Evolutionary conservation across 129 eudicot species (phyloP).

Genomic region (Tagetes patula): DNA sequence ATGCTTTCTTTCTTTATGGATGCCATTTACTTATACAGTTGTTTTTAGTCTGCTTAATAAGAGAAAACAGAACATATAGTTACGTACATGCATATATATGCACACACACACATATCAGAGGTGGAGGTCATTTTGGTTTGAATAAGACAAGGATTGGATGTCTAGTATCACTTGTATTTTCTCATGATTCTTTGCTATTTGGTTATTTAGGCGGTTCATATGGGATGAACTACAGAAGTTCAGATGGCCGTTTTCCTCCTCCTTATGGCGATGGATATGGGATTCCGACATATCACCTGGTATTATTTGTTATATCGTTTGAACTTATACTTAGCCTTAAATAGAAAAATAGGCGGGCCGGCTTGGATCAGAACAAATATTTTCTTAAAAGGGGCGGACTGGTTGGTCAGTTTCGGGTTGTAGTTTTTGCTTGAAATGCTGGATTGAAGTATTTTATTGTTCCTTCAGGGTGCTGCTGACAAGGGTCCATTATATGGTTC

Average conservation of each 20-base stretch:
- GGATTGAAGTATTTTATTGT: constrained; percentile 22
- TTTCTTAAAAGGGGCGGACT: background rate
- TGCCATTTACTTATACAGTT: background rate
- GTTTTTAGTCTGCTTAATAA: background rate
- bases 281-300: constrained; percentile 40
- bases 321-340: background rate
- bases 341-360: background rate
- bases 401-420: background rate
- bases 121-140: constrained; percentile 3
- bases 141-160: background rate
- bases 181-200: constrained; percentile 11
- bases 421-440: constrained; percentile 3
- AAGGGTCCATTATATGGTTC: constrained; percentile 71
- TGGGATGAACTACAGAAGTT: constrained; percentile 50
- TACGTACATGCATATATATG: background rate
- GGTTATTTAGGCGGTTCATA: constrained; percentile 62
- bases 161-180: constrained; percentile 10
- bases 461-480: constrained; percentile 67
- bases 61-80: background rate
- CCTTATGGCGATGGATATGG: constrained; percentile 67
- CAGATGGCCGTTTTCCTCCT: constrained; percentile 54
- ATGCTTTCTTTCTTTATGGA: background rate
- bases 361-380: constrained; percentile 3
- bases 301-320: constrained; percentile 28
- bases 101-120: background rate